Percentiles rank a stretch among this genome's conserved stretches.
These are phyloP conservation scores for Boletus reticuloceps DNA, from an alignment of 768 basidiomycete genomes.

Conservation along the genomic window DNA sequence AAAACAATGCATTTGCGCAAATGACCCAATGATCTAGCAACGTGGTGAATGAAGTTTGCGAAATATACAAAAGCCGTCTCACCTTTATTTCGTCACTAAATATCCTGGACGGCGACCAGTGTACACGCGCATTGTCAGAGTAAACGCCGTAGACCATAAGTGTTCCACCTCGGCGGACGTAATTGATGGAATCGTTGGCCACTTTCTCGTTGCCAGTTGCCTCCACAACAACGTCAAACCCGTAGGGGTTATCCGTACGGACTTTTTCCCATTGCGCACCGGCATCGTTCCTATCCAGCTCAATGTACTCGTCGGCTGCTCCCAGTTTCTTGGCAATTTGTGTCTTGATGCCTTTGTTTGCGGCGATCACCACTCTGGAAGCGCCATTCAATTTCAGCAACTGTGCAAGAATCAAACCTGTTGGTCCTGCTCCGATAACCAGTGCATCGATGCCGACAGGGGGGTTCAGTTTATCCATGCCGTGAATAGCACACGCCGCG, in stretches of 20 bases:
- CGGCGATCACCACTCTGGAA: constrained; percentile 71
- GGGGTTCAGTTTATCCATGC: constrained; percentile 78
- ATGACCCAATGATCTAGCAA: constrained; percentile 76
- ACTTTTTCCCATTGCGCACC: constrained; percentile 72
- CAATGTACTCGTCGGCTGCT: constrained; percentile 79
- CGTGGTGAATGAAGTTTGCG: neutral
- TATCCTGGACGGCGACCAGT: constrained; percentile 81
- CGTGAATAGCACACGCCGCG: constrained; percentile 85
- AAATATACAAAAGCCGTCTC: neutral
- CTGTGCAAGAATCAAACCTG: constrained; percentile 82
- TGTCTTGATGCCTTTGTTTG: constrained; percentile 87
- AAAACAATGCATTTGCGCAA: constrained; percentile 84
- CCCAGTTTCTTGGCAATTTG: constrained; percentile 73
- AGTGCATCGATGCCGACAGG: constrained; percentile 79
- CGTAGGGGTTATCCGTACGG: constrained; percentile 73
- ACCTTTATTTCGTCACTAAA: constrained; percentile 54
- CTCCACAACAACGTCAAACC: constrained; percentile 78
- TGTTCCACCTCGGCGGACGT: constrained; percentile 76
- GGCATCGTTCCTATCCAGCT: constrained; percentile 70
- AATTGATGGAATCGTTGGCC: constrained; percentile 81
- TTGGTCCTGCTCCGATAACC: constrained; percentile 82
- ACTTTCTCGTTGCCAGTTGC: constrained; percentile 77
- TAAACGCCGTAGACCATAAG: constrained; percentile 87
- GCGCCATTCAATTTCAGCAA: constrained; percentile 85
- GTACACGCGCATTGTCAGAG: constrained; percentile 72